phyloP scores from a whole-genome alignment of 345 rosid species.

The Pugionium cornutum region DNA sequence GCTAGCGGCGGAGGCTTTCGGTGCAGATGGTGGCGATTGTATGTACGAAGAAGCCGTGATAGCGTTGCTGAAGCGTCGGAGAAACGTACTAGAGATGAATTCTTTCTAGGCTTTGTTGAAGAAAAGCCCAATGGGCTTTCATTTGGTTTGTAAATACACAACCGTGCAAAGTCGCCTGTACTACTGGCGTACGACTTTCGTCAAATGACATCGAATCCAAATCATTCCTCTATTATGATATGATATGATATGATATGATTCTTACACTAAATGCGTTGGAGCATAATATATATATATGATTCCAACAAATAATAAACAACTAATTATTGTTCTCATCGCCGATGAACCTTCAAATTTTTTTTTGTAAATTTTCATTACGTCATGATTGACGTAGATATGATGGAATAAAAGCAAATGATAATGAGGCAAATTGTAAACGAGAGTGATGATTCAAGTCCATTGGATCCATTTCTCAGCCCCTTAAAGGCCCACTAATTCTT shows the following conservation, averaged over 20 bases:
- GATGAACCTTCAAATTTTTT: too few relatives aligned
- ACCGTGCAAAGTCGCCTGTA: constrained; percentile 30
- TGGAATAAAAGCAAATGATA: not conserved
- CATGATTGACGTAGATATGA: too few relatives aligned
- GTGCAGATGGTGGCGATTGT: constrained; percentile 34
- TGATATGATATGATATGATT: constrained; percentile 20
- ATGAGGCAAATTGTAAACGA: not conserved
- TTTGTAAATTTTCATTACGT: too few relatives aligned
- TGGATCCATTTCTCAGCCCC: not conserved
- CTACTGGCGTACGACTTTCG: constrained; percentile 27
- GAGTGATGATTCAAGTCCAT: not conserved
- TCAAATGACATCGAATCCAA: constrained; percentile 17
- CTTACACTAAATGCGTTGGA: constrained; percentile 21
- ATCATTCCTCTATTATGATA: constrained; percentile 1
- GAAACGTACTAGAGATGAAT: constrained; percentile 43
- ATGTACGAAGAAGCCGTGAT: constrained; percentile 42
- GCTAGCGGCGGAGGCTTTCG: constrained; percentile 35
- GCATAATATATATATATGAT: not conserved
- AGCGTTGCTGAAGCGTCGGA: constrained; percentile 44
- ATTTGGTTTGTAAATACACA: constrained; percentile 5
- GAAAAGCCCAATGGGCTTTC: constrained; percentile 20
- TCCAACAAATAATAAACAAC: too few relatives aligned
- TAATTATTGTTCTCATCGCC: too few relatives aligned
- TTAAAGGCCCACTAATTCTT: not conserved
- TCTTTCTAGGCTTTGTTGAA: constrained; percentile 18